Evolutionary conservation across 306 rosid genomes (phyloP), one percentile per base, ranked within the genome.

Genomic region (Acmispon strigosus): DNA sequence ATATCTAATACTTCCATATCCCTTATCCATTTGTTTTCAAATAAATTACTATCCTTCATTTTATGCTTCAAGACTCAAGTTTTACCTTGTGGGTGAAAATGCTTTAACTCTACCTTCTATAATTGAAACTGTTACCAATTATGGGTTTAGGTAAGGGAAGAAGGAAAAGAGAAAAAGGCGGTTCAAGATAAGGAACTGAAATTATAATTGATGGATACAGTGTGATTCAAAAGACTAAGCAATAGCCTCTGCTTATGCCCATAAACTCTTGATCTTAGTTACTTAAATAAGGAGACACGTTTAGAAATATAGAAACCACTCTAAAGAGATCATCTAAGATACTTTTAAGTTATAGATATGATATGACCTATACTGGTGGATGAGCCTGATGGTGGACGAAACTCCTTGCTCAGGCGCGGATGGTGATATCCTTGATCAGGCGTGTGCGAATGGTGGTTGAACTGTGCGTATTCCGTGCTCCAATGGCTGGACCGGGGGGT

Each of bases 11-110:
- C 49, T 61, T 66, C 15, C 17, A 66, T 66, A 36, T 61, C 9
- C 49, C 11, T 13, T 72, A 75, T 62, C 42, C 34, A 11, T 73
- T 55, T 55, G 14, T 74, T 76, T 50, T 66, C 5, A 50, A 48
- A 29, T 61, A 55, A 12, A 42, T 22, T 18, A 32, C 34, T 16
- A n/a, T n/a, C n/a, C n/a, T n/a, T n/a, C n/a, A n/a, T n/a, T n/a
- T n/a, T n/a, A n/a, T n/a, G n/a, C n/a, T n/a, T n/a, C n/a, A n/a
- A n/a, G n/a, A n/a, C n/a, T n/a, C n/a, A n/a, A n/a, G n/a, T n/a
- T n/a, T n/a, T n/a, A n/a, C n/a, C n/a, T n/a, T n/a, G n/a, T n/a
- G n/a, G n/a, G n/a, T n/a, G n/a, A n/a, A n/a, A n/a, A n/a, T n/a
- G n/a, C 43, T 14, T 54, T 59, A 19, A 52, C 41, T 47, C 76